A percentile compares a stretch with the other conserved stretches of the same genome.
phyloP scores from a whole-genome alignment of 2,329 filamentous ascomycete genomes.

The Colletotrichum siamense region DNA sequence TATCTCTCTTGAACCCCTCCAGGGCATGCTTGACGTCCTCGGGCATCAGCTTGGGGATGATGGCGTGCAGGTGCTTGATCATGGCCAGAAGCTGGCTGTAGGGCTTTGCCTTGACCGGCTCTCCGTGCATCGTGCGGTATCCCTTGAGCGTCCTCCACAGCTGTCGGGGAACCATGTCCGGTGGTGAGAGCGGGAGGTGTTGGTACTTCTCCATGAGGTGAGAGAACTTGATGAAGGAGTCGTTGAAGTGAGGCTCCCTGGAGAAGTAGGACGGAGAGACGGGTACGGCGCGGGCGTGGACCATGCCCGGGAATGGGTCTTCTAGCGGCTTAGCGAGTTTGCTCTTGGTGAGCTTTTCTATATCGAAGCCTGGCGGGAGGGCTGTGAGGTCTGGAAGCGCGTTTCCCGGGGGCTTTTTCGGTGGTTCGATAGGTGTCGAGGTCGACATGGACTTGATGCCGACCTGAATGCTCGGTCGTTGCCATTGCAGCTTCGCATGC shows the following conservation, averaged over 20 bases:
- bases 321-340: slow-evolving; percentile 7
- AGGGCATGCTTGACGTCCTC: slow-evolving; percentile 70
- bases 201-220: slow-evolving; percentile 74
- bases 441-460: slow-evolving; percentile 32
- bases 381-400: neutral
- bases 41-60: slow-evolving; percentile 80
- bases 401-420: neutral
- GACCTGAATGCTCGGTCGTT: slow-evolving; percentile 28
- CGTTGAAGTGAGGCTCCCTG: slow-evolving; percentile 82
- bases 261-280: slow-evolving; percentile 95
- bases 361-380: neutral
- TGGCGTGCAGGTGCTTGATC: slow-evolving; percentile 81
- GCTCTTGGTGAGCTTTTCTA: neutral
- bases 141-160: slow-evolving; percentile 83
- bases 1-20: slow-evolving; percentile 73
- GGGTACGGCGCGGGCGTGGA: slow-evolving; percentile 77
- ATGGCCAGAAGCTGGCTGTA: slow-evolving; percentile 80
- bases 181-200: slow-evolving; percentile 71
- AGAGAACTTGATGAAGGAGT: slow-evolving; percentile 78
- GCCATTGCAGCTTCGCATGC: slow-evolving; percentile 31
- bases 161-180: slow-evolving; percentile 72
- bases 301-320: slow-evolving; percentile 35
- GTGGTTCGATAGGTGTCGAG: slow-evolving; percentile 21
- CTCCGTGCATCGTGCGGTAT: slow-evolving; percentile 74
- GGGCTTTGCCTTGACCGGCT: slow-evolving; percentile 76